Percentiles rank a stretch among this genome's conserved stretches.
phyloP scores from a whole-genome alignment of 139 green algal species.

The Auxenochlorella protothecoides region DNA sequence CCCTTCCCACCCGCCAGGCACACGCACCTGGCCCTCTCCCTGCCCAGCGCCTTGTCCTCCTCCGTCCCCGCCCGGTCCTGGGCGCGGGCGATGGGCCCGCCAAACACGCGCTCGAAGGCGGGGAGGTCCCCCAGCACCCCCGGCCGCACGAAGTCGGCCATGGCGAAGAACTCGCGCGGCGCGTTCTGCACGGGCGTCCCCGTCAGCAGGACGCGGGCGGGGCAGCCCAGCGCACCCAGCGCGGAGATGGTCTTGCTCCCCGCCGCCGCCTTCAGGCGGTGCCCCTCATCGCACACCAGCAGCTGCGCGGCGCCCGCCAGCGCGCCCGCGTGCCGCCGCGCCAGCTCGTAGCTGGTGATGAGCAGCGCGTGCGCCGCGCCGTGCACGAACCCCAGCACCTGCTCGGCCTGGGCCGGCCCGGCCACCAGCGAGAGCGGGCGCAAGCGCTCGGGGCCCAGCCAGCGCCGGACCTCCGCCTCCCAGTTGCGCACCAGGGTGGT shows the following conservation, averaged over 20 bases:
- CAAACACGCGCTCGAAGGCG: constrained; percentile 64
- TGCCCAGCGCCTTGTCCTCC: constrained; percentile 51
- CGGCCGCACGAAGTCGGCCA: constrained; percentile 54
- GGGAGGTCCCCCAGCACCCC: constrained; percentile 45
- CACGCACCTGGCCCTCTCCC: constrained; percentile 29
- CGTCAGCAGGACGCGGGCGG: constrained; percentile 62
- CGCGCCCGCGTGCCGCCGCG: constrained; percentile 40
- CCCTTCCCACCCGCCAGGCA: too few relatives aligned
- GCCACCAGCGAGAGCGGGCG: too few relatives aligned
- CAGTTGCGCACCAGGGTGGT: too few relatives aligned
- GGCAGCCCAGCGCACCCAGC: constrained; percentile 26
- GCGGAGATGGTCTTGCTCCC: constrained; percentile 74
- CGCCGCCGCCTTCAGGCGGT: constrained; percentile 63
- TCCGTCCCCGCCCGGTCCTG: constrained; percentile 45
- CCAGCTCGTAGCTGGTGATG: constrained; percentile 37
- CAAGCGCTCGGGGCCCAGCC: too few relatives aligned
- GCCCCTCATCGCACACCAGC: constrained; percentile 77
- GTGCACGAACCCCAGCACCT: constrained; percentile 27
- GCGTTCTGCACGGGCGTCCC: constrained; percentile 79
- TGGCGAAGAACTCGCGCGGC: constrained; percentile 42
- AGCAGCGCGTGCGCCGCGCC: constrained; percentile 9
- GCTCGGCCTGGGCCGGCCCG: neutral
- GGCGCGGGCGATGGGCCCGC: constrained; percentile 43
- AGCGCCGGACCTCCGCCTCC: too few relatives aligned
- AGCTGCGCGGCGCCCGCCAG: constrained; percentile 50